Percentiles rank a stretch among this genome's conserved stretches.
Evolutionary conservation across 306 rosid species (phyloP).

Genomic region (Pueraria montana): DNA sequence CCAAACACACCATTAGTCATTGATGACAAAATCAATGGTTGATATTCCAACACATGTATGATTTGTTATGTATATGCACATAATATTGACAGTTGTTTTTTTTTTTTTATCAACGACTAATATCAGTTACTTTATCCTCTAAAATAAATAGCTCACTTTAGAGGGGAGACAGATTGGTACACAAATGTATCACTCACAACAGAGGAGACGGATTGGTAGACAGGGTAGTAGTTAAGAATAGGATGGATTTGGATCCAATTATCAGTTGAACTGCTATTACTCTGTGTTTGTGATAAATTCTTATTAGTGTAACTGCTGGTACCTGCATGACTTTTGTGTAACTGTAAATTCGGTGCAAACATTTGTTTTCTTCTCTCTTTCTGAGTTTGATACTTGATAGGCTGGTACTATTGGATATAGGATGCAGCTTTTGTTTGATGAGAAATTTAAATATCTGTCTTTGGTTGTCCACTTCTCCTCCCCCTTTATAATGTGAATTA

Average conservation of each 20-base stretch:
- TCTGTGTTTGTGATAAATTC: neutral
- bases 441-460: neutral
- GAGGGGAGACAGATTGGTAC: neutral
- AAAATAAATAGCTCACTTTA: neutral
- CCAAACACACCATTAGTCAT: neutral
- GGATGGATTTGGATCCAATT: neutral
- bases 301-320: neutral
- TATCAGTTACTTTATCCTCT: neutral
- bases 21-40: neutral
- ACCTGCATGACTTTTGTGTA: conserved; percentile 22
- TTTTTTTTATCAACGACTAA: neutral
- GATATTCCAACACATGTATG: neutral
- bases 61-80: neutral
- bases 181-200: neutral
- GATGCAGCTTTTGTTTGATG: conserved; percentile 17
- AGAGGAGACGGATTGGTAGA: neutral
- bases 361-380: neutral
- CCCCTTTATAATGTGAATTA: neutral
- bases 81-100: neutral
- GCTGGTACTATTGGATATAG: neutral
- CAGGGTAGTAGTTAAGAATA: neutral
- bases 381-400: conserved; percentile 25
- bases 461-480: neutral
- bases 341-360: conserved; percentile 13
- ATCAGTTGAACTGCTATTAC: neutral